Evolutionary conservation across 1,284 basidiomycete species (phyloP), one percentile per base, ranked within the genome.

Genomic region (Phenoliferia sp.): DNA sequence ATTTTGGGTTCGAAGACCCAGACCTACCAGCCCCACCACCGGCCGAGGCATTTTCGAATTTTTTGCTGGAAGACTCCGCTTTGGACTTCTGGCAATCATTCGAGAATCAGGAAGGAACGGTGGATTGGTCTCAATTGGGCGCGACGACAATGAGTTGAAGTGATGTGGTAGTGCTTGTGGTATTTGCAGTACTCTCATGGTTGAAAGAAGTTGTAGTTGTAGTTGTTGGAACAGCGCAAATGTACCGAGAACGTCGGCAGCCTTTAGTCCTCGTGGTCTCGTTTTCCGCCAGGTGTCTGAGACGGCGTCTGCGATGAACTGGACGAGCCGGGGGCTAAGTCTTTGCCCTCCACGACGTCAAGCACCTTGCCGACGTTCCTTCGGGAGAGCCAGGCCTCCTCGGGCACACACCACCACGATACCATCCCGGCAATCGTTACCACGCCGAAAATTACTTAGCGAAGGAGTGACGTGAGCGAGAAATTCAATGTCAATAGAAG

Each of bases 361-460:
- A 74, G 66, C 58, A 79, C 76, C 59, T 71, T 67, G 3, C 66
- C 70, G 54, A 78, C 66, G 33, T 75, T 84, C 55, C 87, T 85
- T 39, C 83, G 82, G 64, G 85, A 84, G 54, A 92, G 82, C 90
- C 90, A 92, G 73, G 85, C 85, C 16, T 89, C 84, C 76, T 86
- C 84, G 1, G 90, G 89, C 1, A 85, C 87, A 73, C 90, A 83
- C 76, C 84, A 89, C 87, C 88, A 93, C 65, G 85, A 86, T 34
- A 88, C 69, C 67, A 90, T 75, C 10, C 87, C 91, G 74, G 91
- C 88, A 69, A 92, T 80, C 2, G 90, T 89, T 65, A 90, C 86
- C 19, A 83, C 80, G 15, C 85, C 89, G 71, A 92, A 88, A 69
- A 94, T 92, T 36, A 90, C 88, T 63, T 64, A 33, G 1, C 52